These are phyloP conservation scores for Fomitopsis serialis DNA, from an alignment of 768 basidiomycete genomes.

Conservation along the genomic window DNA sequence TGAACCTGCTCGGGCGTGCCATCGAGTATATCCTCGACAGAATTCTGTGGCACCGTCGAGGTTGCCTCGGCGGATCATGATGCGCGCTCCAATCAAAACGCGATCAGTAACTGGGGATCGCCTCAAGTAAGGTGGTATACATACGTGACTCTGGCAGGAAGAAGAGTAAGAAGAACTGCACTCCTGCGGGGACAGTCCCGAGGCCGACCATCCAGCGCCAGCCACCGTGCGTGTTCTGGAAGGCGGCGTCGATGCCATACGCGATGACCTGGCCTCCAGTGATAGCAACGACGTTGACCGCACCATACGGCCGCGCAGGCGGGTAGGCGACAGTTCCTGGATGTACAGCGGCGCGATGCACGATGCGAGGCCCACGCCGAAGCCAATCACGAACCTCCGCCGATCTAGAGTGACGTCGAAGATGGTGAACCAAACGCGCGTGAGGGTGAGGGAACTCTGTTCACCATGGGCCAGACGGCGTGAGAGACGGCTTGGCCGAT, in stretches of 20 bases:
- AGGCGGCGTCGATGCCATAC: conserved; percentile 68
- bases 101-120: background rate
- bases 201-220: conserved; percentile 87
- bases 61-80: conserved; percentile 54
- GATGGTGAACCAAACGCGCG: background rate
- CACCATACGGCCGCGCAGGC: conserved; percentile 71
- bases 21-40: conserved; percentile 65
- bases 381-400: conserved; percentile 71
- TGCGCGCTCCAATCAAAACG: conserved; percentile 41
- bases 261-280: conserved; percentile 79
- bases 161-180: conserved; percentile 56
- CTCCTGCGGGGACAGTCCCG: conserved; percentile 59
- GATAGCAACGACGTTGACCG: conserved; percentile 78
- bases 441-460: conserved; percentile 7
- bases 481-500: conserved; percentile 66
- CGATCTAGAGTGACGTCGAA: conserved; percentile 37
- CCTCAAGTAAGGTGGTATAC: conserved; percentile 19
- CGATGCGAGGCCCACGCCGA: conserved; percentile 70
- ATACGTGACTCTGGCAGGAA: conserved; percentile 77
- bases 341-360: conserved; percentile 82
- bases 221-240: conserved; percentile 50
- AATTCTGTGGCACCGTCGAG: conserved; percentile 46
- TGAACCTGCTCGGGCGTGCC: conserved; percentile 63
- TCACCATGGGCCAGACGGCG: conserved; percentile 65
- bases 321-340: conserved; percentile 75